Conservation (phyloP, 2,329 filamentous ascomycete species). For the Cordyceps fumosorosea region DNA sequence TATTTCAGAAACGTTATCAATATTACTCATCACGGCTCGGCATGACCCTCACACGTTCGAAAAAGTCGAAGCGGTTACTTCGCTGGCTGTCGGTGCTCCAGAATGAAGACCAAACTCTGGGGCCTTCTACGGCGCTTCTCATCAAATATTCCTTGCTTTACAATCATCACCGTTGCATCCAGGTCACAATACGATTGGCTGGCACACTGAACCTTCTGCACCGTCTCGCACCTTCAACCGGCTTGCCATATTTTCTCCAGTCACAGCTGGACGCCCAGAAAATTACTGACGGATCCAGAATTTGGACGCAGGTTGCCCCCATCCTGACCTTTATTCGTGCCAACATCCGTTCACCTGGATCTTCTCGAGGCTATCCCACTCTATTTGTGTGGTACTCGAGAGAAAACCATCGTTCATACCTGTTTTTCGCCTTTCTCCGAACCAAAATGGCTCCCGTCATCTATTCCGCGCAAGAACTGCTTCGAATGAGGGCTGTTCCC, state of each 20-base stretch:
- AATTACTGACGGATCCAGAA: conserved; percentile 24
- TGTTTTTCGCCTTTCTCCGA: conserved; percentile 34
- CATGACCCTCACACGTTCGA: conserved; percentile 23
- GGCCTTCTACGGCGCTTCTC: conserved; percentile 23
- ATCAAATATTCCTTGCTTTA: conserved; percentile 27
- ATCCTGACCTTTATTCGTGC: conserved; percentile 29
- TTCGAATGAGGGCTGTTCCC: conserved; percentile 27
- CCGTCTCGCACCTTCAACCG: conserved; percentile 13
- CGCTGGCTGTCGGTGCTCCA: conserved; percentile 28
- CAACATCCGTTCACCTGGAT: conserved; percentile 18
- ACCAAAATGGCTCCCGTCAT: conserved; percentile 35
- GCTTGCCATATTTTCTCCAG: conserved; percentile 21
- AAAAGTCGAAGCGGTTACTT: conserved; percentile 30
- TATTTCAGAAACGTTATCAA: conserved; percentile 13
- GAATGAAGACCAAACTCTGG: conserved; percentile 32
- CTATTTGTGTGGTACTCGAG: conserved; percentile 33
- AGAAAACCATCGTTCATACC: conserved; percentile 30
- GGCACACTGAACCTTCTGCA: conserved; percentile 23
- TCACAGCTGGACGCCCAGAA: conserved; percentile 23
- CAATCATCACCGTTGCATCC: conserved; percentile 24
- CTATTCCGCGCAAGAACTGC: conserved; percentile 40
- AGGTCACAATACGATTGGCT: conserved; percentile 23
- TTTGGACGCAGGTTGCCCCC: conserved; percentile 25
- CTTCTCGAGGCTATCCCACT: conserved; percentile 27
- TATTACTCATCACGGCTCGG: conserved; percentile 10